Evolutionary conservation across 148 eudicot genomes (phyloP), one percentile per base, ranked within the genome.

Genomic region (Nepenthes gracilis): DNA sequence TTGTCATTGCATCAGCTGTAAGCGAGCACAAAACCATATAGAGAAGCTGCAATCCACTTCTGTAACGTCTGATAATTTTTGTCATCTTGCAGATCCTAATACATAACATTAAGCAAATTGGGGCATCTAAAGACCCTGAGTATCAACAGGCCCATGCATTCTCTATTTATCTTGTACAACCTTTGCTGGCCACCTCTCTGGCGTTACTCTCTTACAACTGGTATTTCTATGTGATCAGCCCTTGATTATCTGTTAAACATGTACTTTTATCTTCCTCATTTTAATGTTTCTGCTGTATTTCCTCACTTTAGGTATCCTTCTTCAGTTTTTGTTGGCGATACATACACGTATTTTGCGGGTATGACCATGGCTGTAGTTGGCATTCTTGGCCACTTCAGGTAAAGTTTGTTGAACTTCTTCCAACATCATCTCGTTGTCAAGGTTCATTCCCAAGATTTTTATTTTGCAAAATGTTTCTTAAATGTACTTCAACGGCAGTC

Each of bases 361-460:
- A 93, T 93, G 98, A 82, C 98, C 36, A 82, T 93, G 96, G 98
- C 98, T 45, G 98, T 93, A 5, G 91, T 70, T 69, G 98, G 98
- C 55, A 88, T 93, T 76, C 74, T 93, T 65, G 98, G 98, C 62
- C 96, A 93, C 69, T 93, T 75, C 68, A 88, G 98, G 98, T 93
- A 57, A 59, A 47, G 6, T 37, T 74, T 61, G 34, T 56, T 56
- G 60, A 32, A 67, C 33, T 65, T 55, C 15, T 5, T 55, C 35
- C 64, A n/a, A 35, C 47, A 14, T 12, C 60, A 55, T 60, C 54
- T 54, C 63, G 34, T 10, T 5, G 14, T 43, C 32, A 35, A 15
- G 23, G 14, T 52, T 5, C 32, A 6, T 52, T 52, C 23, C 14
- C 6, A 32, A 14, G 32, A 10, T 15, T 33, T 61, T 34, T 49